phyloP scores from a whole-genome alignment of 768 basidiomycete species.

The Cyathus striatus region DNA sequence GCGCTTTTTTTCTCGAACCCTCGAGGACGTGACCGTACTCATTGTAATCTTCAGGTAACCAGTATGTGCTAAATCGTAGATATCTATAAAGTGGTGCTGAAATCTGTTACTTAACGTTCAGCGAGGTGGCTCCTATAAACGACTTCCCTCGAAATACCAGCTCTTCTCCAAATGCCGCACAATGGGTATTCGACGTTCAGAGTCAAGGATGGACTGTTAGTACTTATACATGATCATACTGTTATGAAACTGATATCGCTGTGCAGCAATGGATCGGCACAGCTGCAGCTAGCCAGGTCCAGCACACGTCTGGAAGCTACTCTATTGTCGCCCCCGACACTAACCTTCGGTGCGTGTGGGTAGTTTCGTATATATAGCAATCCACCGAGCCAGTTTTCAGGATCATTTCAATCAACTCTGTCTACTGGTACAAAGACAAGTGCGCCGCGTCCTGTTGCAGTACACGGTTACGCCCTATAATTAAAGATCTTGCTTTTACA shows the following conservation, averaged over 20 bases:
- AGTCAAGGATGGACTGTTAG: constrained; percentile 38
- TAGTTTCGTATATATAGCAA: background rate
- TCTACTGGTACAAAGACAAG: constrained; percentile 62
- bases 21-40: background rate
- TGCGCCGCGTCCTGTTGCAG: constrained; percentile 13
- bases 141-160: constrained; percentile 48
- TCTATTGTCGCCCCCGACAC: constrained; percentile 42
- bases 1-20: constrained; percentile 6
- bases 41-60: constrained; percentile 35
- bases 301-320: constrained; percentile 52
- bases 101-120: constrained; percentile 15
- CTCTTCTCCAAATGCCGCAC: constrained; percentile 24
- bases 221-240: constrained; percentile 15
- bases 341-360: constrained; percentile 32
- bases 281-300: constrained; percentile 35
- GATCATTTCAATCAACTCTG: constrained; percentile 56
- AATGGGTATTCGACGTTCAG: constrained; percentile 56
- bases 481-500: constrained; percentile 11
- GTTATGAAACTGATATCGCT: background rate
- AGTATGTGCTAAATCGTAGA: constrained; percentile 25
- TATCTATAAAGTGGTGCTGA: background rate
- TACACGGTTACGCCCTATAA: background rate
- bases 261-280: constrained; percentile 41
- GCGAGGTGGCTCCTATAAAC: constrained; percentile 56
- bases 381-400: constrained; percentile 15